Evolutionary conservation across 106 monocot species (phyloP).

Genomic region (Allium cepa): DNA sequence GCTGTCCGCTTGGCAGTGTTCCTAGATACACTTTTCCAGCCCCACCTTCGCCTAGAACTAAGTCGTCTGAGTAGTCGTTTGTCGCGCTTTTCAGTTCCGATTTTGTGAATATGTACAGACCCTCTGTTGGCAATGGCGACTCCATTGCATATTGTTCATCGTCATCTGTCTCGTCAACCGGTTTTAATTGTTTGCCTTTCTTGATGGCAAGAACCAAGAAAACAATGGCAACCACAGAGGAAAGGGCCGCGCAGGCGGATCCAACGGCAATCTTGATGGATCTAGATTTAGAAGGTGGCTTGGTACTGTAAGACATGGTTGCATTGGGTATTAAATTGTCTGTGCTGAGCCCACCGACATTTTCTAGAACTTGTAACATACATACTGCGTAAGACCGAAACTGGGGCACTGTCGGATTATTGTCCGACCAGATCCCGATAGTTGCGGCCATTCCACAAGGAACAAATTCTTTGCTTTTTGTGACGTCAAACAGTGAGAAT

Average conservation of each 20-base stretch:
- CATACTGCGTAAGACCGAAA: conserved; percentile 45
- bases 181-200: not conserved
- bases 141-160: not conserved
- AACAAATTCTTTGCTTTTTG: conserved; percentile 40
- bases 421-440: conserved; percentile 34
- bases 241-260: conserved; percentile 19
- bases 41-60: conserved; percentile 62
- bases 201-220: conserved; percentile 11
- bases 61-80: conserved; percentile 31
- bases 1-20: conserved; percentile 57
- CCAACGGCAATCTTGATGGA: conserved; percentile 25
- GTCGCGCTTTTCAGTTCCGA: conserved; percentile 62
- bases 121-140: conserved; percentile 55
- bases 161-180: not conserved
- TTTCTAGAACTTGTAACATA: conserved; percentile 42
- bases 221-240: conserved; percentile 14
- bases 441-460: conserved; percentile 65
- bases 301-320: not conserved
- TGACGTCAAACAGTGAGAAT: conserved; percentile 24
- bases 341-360: conserved; percentile 37
- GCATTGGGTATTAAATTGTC: conserved; percentile 16
- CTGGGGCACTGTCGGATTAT: conserved; percentile 15
- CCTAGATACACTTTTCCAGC: conserved; percentile 75
- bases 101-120: conserved; percentile 77
- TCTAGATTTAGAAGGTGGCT: conserved; percentile 7